These are phyloP conservation scores for Tympanopsis confertula DNA, from an alignment of 2,329 filamentous ascomycete genomes.

Conservation along the genomic window DNA sequence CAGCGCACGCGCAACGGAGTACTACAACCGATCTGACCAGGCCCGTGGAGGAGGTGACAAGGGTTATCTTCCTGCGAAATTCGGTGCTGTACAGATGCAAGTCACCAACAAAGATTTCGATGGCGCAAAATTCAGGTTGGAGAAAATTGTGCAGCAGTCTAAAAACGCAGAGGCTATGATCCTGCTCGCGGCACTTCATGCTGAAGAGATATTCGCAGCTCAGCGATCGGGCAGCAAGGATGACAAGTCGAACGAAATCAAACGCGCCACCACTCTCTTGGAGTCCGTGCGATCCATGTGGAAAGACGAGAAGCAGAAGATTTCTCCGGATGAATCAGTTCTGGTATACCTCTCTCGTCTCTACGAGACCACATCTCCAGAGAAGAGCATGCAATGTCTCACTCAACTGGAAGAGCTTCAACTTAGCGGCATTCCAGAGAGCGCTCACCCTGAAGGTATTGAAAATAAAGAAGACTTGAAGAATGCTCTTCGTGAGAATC, in stretches of 20 bases:
- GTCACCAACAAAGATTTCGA: constrained; percentile 52
- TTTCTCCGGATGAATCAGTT: constrained; percentile 56
- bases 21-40: constrained; percentile 56
- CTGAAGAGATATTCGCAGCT: constrained; percentile 57
- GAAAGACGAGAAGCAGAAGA: constrained; percentile 59
- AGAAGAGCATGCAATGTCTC: constrained; percentile 60
- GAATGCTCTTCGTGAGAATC: constrained; percentile 36
- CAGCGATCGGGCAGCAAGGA: constrained; percentile 45
- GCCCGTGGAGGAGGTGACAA: constrained; percentile 57
- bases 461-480: constrained; percentile 35
- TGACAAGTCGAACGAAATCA: constrained; percentile 52
- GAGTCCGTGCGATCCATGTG: constrained; percentile 57
- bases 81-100: constrained; percentile 58
- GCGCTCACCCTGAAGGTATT: constrained; percentile 35
- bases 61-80: constrained; percentile 61
- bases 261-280: constrained; percentile 54
- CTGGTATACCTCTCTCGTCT: constrained; percentile 59
- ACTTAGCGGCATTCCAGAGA: constrained; percentile 46
- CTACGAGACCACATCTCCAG: constrained; percentile 55
- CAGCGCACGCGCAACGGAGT: constrained; percentile 45
- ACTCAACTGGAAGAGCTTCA: constrained; percentile 61
- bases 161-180: constrained; percentile 54
- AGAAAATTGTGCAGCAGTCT: constrained; percentile 57
- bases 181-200: constrained; percentile 56
- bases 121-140: constrained; percentile 59